Evolutionary conservation across 257 asterid species (phyloP).

Genomic region (Anisodus acutangulus): DNA sequence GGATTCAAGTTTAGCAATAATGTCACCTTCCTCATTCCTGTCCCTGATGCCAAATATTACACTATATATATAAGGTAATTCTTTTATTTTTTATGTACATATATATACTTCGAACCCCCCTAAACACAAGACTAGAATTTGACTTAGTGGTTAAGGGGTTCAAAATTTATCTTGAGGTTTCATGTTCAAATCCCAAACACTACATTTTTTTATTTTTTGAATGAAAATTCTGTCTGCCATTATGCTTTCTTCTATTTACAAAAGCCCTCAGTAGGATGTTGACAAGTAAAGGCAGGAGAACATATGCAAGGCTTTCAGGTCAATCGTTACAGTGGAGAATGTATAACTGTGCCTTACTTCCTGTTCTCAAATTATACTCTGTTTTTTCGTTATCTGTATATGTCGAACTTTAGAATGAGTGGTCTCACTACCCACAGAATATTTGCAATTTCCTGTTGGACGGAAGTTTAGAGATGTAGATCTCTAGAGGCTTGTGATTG

Average conservation of each 20-base stretch:
- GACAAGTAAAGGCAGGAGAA: background rate
- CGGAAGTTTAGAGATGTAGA: background rate
- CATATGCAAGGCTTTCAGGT: conserved; percentile 9
- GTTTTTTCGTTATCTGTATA: background rate
- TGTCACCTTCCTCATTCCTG: too few relatives aligned
- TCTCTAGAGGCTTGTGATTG: background rate
- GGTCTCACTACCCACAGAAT: background rate
- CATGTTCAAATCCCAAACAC: too few relatives aligned
- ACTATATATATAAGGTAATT: too few relatives aligned
- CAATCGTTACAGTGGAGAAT: background rate
- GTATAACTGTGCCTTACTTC: background rate
- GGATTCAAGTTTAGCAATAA: too few relatives aligned
- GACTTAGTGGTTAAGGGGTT: too few relatives aligned
- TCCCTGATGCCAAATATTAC: too few relatives aligned
- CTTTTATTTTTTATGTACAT: too few relatives aligned
- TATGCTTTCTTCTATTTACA: background rate
- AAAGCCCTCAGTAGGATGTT: background rate
- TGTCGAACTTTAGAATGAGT: background rate
- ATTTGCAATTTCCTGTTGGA: background rate
- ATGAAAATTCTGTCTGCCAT: too few relatives aligned
- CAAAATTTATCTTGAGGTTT: too few relatives aligned
- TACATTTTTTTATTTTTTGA: too few relatives aligned
- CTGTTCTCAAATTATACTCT: background rate
- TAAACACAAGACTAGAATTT: too few relatives aligned
- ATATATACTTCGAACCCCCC: too few relatives aligned